Evolutionary conservation across 225 moss, liverwort and hornwort species (phyloP).

Genomic region (Pseudisothecium myosuroides): DNA sequence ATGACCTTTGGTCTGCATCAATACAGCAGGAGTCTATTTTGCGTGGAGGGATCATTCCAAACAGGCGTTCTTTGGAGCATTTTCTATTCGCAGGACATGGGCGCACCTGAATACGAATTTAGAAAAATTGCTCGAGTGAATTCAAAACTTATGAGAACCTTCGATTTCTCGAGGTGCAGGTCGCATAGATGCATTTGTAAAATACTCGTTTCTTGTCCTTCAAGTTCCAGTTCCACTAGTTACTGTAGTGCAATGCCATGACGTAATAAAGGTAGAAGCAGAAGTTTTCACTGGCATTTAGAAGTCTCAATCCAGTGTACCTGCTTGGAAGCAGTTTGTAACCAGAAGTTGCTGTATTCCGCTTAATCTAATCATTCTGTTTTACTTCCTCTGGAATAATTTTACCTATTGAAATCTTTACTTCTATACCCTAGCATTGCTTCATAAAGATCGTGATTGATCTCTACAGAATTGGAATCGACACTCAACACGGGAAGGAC

Average conservation of each 20-base stretch:
- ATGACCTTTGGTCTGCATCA: neutral
- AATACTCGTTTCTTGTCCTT: neutral
- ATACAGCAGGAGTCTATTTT: neutral
- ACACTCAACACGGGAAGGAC: neutral
- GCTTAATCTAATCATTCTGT: neutral
- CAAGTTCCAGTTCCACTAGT: neutral
- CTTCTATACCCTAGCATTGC: neutral
- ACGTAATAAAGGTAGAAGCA: neutral
- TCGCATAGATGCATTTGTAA: constrained; percentile 40
- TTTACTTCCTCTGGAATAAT: neutral
- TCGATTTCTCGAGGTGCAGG: constrained; percentile 26
- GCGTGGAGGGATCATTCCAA: neutral
- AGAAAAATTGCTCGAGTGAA: constrained; percentile 10
- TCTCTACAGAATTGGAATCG: neutral
- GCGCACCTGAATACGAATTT: constrained; percentile 15
- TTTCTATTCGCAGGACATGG: constrained; percentile 16
- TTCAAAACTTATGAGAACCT: neutral
- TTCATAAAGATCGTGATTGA: neutral
- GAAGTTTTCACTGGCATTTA: neutral
- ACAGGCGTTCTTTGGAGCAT: neutral
- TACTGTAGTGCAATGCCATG: neutral
- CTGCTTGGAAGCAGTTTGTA: neutral
- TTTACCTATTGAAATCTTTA: neutral
- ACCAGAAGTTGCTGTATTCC: neutral
- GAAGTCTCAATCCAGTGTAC: neutral